phyloP scores from a whole-genome alignment of 2,329 filamentous ascomycete genomes.

The Clarireedia hainanense region DNA sequence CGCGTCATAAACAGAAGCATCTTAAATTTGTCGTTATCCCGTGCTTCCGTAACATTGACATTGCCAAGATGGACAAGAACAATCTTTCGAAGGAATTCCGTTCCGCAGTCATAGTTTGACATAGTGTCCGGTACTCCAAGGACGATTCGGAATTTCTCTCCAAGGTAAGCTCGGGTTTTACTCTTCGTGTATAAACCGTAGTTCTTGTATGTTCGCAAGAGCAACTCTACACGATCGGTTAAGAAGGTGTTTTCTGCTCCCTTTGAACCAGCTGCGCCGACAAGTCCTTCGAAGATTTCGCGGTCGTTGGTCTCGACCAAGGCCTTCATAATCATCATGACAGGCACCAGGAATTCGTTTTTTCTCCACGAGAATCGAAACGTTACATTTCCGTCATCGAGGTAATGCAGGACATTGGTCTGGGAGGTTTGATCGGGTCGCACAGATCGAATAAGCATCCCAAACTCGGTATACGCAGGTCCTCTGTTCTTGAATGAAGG shows the following conservation, averaged over 20 bases:
- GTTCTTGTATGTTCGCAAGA: slow-evolving; percentile 87
- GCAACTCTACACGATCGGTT: slow-evolving; percentile 85
- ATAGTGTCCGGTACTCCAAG: slow-evolving; percentile 77
- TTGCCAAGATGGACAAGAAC: slow-evolving; percentile 89
- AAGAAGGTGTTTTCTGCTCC: slow-evolving; percentile 84
- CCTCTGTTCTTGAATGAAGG: slow-evolving; percentile 86
- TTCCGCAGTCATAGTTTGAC: slow-evolving; percentile 81
- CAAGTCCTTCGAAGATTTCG: slow-evolving; percentile 90
- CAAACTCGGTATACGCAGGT: slow-evolving; percentile 77
- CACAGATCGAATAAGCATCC: slow-evolving; percentile 85
- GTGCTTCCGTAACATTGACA: slow-evolving; percentile 70
- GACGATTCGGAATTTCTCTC: slow-evolving; percentile 84
- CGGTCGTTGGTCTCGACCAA: slow-evolving; percentile 92
- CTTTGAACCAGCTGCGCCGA: slow-evolving; percentile 69
- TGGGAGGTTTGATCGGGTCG: slow-evolving; percentile 97
- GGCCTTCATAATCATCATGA: slow-evolving; percentile 95
- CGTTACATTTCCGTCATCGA: slow-evolving; percentile 91
- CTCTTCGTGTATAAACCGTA: slow-evolving; percentile 77
- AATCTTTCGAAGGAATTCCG: slow-evolving; percentile 82
- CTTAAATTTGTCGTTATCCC: slow-evolving; percentile 88
- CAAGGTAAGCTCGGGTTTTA: slow-evolving; percentile 79
- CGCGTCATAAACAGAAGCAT: slow-evolving; percentile 93
- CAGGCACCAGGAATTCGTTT: slow-evolving; percentile 90
- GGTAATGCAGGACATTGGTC: slow-evolving; percentile 93
- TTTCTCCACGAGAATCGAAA: slow-evolving; percentile 98